These are phyloP conservation scores for Saxophila tyrrhenica DNA, from an alignment of 495 filamentous ascomycete species.

Conservation along the genomic window DNA sequence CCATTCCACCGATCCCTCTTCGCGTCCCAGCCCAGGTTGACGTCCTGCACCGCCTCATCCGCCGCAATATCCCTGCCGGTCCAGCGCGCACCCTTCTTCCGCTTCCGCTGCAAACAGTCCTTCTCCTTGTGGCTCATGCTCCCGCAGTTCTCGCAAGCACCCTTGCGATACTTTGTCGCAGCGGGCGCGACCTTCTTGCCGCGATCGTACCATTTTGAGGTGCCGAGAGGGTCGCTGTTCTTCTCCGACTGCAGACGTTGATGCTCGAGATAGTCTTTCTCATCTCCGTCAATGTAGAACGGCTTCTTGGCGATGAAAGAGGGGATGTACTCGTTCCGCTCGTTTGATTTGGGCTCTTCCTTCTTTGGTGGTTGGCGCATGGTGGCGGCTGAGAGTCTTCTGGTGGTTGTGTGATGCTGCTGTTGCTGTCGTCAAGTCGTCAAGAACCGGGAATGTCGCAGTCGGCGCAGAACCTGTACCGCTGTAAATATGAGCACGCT, in stretches of 20 bases:
- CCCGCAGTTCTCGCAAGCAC: conserved; percentile 96
- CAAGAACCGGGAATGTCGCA: not conserved
- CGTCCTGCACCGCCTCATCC: conserved; percentile 77
- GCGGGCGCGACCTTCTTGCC: conserved; percentile 69
- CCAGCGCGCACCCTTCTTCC: conserved; percentile 85
- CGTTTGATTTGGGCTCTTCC: conserved; percentile 21
- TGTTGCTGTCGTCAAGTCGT: not conserved
- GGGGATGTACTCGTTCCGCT: conserved; percentile 90
- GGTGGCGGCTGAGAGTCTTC: too few relatives aligned
- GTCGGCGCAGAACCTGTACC: too few relatives aligned
- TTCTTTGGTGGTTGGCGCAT: conserved; percentile 1
- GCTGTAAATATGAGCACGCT: too few relatives aligned
- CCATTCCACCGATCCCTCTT: conserved; percentile 97
- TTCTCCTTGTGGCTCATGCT: conserved; percentile 92
- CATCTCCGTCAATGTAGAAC: conserved; percentile 74
- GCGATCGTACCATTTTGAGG: conserved; percentile 82
- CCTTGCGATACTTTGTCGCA: conserved; percentile 93
- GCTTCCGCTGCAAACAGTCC: conserved; percentile 79
- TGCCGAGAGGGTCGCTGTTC: conserved; percentile 35
- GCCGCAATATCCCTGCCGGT: conserved; percentile 88
- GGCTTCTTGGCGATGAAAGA: conserved; percentile 96
- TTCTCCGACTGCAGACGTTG: conserved; percentile 67
- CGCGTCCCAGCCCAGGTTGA: conserved; percentile 89
- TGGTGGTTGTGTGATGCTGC: too few relatives aligned
- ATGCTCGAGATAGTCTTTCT: conserved; percentile 90